phyloP scores from a whole-genome alignment of 768 basidiomycete species.

The Tubosaeta brunneosetosa region DNA sequence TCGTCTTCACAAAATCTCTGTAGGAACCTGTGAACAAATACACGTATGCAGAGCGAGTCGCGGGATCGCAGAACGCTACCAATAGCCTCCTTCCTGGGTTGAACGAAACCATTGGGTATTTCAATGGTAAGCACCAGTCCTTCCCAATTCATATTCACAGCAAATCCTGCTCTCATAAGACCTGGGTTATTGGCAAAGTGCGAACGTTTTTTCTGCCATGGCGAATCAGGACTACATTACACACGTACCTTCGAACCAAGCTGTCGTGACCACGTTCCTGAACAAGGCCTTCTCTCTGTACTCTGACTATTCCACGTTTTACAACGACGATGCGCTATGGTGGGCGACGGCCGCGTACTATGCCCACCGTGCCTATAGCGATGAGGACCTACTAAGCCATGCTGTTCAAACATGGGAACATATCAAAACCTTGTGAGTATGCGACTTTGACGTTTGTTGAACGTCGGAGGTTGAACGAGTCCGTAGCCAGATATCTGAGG shows the following conservation, averaged over 20 bases:
- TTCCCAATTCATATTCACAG: no score
- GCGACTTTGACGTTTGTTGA: background rate
- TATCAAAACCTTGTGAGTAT: slow-evolving; percentile 42
- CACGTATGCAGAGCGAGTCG: slow-evolving; percentile 35
- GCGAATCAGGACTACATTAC: slow-evolving; percentile 30
- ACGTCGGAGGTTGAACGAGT: background rate
- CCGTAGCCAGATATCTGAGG: slow-evolving; percentile 32
- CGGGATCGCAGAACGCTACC: slow-evolving; percentile 40
- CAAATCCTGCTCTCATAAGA: slow-evolving; percentile 23
- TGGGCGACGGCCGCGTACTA: slow-evolving; percentile 52
- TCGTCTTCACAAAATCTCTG: background rate
- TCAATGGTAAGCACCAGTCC: slow-evolving; percentile 34
- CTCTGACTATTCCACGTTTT: slow-evolving; percentile 4
- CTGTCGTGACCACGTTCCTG: slow-evolving; percentile 2
- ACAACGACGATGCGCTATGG: slow-evolving; percentile 34
- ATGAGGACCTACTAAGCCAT: slow-evolving; percentile 38
- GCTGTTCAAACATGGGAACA: slow-evolving; percentile 47
- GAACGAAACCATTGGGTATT: slow-evolving; percentile 36
- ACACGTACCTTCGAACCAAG: background rate
- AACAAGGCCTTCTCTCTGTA: slow-evolving; percentile 7
- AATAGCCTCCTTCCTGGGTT: slow-evolving; percentile 38
- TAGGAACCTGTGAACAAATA: slow-evolving; percentile 42
- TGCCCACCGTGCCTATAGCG: slow-evolving; percentile 45
- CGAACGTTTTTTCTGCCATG: slow-evolving; percentile 47
- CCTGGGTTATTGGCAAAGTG: slow-evolving; percentile 51